phyloP scores from a whole-genome alignment of 495 filamentous ascomycete species.

The Neurospora sp. region DNA sequence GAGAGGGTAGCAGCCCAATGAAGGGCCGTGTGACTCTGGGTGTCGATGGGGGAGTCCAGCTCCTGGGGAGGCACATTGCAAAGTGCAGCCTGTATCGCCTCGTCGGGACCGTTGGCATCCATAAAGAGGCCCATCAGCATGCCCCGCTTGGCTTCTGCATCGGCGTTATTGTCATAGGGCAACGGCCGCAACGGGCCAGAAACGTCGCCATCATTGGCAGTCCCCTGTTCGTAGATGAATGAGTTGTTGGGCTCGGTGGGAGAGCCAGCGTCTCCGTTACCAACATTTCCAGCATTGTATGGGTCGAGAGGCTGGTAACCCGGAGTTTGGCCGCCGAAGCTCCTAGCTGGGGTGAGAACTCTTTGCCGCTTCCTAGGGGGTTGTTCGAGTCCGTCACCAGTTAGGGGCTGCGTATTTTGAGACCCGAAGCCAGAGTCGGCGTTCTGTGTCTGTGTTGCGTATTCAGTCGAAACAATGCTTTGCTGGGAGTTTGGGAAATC shows the following conservation, averaged over 20 bases:
- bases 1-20: slow-evolving; percentile 97
- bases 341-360: slow-evolving; percentile 35
- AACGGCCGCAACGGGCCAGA: slow-evolving; percentile 59
- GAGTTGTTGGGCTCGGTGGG: slow-evolving; percentile 84
- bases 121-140: slow-evolving; percentile 83
- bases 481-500: slow-evolving; percentile 43
- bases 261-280: slow-evolving; percentile 34
- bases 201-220: slow-evolving; percentile 37
- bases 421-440: slow-evolving; percentile 34
- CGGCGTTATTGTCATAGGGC: slow-evolving; percentile 53
- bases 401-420: slow-evolving; percentile 30
- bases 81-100: slow-evolving; percentile 32
- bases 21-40: slow-evolving; percentile 75
- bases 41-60: slow-evolving; percentile 82
- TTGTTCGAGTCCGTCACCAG: slow-evolving; percentile 50
- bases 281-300: slow-evolving; percentile 27
- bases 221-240: slow-evolving; percentile 60
- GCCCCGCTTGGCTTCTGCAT: slow-evolving; percentile 62
- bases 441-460: slow-evolving; percentile 22
- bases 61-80: slow-evolving; percentile 62
- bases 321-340: slow-evolving; percentile 34
- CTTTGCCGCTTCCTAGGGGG: slow-evolving; percentile 74
- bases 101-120: slow-evolving; percentile 54
- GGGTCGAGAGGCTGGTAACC: slow-evolving; percentile 41
- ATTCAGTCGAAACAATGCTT: slow-evolving; percentile 34